Evolutionary conservation across 2,329 filamentous ascomycete genomes (phyloP), one percentile per base, ranked within the genome.

Genomic region (Furcasterigmium sp.): DNA sequence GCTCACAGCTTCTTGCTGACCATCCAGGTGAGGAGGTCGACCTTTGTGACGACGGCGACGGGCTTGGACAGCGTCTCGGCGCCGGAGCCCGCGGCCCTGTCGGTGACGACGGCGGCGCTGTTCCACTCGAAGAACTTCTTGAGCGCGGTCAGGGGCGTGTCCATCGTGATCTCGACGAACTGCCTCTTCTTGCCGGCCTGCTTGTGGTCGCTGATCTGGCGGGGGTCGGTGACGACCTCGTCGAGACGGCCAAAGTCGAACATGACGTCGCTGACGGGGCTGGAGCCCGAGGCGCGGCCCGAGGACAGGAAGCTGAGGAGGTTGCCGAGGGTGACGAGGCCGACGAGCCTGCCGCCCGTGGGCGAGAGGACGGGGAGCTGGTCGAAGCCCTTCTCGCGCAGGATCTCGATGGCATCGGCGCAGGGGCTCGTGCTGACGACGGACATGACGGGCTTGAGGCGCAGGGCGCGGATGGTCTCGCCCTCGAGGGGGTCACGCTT

Each of bases 81-180:
- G 46, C 73, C 66, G 43, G 72, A 68, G 45, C 76, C 75, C 32
- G 68, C 68, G 11, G 71, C 70, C 53, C 79, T 76, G 63, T 97
- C 91, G 0, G 91, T 98, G 3, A 98, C 89, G 39, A 98, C 82
- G 0, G 93, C 93, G 1, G 93, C 91, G 53, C 87, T 93, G 67
- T 98, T 97, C 90, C 93, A 97, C 69, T 97, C 90, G 52, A 97
- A 89, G 69, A 98, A 98, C 57, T 87, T 83, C 71, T 89, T 91
- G 42, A 98, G 75, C 36, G 86, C 84, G 37, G 78, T 80, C 30
- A 98, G 74, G 3, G 86, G 85, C 2, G 93, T 98, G 52, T 96
- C 87, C 61, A 86, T 73, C 7, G 93, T 97, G 59, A 98, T 95
- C 67, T 97, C 87, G 40, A 97, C 86, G 66, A 95, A 98, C 59